These are phyloP conservation scores for Fusarium verrucosum DNA, from an alignment of 2,329 filamentous ascomycete species.

Conservation along the genomic window DNA sequence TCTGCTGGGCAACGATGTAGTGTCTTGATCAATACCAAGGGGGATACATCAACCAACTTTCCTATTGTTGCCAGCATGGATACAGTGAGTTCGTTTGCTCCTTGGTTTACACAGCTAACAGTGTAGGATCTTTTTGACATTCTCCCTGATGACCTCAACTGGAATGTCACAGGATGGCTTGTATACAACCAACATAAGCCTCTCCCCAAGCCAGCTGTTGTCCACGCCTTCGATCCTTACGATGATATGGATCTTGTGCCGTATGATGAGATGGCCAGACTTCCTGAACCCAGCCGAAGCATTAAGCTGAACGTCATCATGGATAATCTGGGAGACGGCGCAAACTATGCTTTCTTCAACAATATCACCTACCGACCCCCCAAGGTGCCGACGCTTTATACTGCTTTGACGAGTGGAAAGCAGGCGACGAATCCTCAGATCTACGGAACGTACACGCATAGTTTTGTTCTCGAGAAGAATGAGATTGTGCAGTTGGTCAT, in stretches of 20 bases:
- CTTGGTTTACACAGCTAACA: conserved; percentile 10
- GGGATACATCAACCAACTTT: conserved; percentile 68
- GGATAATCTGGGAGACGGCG: conserved; percentile 69
- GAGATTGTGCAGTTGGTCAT: conserved; percentile 77
- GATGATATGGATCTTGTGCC: conserved; percentile 80
- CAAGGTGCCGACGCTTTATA: conserved; percentile 84
- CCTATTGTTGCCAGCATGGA: conserved; percentile 77
- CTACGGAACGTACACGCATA: conserved; percentile 73
- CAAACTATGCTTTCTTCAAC: conserved; percentile 74
- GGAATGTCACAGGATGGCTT: conserved; percentile 73
- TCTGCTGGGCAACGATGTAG: conserved; percentile 73
- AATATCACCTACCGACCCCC: conserved; percentile 78
- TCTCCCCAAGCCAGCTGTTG: conserved; percentile 59
- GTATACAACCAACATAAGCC: conserved; percentile 61
- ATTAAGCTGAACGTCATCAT: conserved; percentile 72
- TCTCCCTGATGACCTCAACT: conserved; percentile 73
- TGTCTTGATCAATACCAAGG: conserved; percentile 69
- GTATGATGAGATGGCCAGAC: conserved; percentile 68
- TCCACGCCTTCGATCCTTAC: conserved; percentile 72
- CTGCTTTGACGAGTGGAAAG: conserved; percentile 71
- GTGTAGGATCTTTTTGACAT: conserved; percentile 70
- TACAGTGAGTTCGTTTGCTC: conserved; percentile 54
- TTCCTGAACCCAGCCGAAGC: conserved; percentile 68
- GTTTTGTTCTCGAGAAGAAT: conserved; percentile 73
- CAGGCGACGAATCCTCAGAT: conserved; percentile 65